phyloP scores from a whole-genome alignment of 2,329 filamentous ascomycete genomes.

The Claviceps humidiphila region DNA sequence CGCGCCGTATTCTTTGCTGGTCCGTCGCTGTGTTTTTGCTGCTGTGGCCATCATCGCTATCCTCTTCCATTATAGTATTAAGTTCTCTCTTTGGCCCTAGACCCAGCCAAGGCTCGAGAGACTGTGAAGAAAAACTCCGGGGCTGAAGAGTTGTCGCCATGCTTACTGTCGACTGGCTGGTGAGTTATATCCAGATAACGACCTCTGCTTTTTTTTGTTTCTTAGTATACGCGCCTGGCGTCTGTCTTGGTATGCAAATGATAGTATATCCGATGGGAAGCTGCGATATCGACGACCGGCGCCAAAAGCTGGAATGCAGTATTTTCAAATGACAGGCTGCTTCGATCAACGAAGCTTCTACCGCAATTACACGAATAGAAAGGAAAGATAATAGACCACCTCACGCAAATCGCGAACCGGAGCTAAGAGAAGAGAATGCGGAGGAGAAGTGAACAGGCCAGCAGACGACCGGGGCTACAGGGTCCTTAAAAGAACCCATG shows the following conservation, averaged over 20 bases:
- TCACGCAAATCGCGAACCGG: conserved; percentile 8
- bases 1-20: conserved; percentile 15
- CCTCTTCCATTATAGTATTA: conserved; percentile 55
- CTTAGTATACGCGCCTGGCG: not conserved
- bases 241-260: not conserved
- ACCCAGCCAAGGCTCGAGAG: conserved; percentile 41
- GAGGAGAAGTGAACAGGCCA: conserved; percentile 14
- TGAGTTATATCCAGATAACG: conserved; percentile 18
- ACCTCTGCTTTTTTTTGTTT: not conserved
- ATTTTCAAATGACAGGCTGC: conserved; percentile 25
- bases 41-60: conserved; percentile 25
- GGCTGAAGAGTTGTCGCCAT: conserved; percentile 31
- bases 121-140: conserved; percentile 22
- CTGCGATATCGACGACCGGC: conserved; percentile 22
- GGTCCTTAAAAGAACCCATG: conserved; percentile 15
- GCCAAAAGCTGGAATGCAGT: conserved; percentile 14
- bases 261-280: conserved; percentile 7
- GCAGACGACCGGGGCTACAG: conserved; percentile 15
- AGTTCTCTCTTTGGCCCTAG: conserved; percentile 39
- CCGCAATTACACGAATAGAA: conserved; percentile 13
- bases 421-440: conserved; percentile 23
- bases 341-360: conserved; percentile 31
- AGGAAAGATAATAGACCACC: conserved; percentile 9
- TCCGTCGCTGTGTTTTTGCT: conserved; percentile 10
- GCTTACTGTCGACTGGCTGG: conserved; percentile 10